phyloP scores from a whole-genome alignment of 495 filamentous ascomycete genomes.

The Lasiosphaeris hirsuta region DNA sequence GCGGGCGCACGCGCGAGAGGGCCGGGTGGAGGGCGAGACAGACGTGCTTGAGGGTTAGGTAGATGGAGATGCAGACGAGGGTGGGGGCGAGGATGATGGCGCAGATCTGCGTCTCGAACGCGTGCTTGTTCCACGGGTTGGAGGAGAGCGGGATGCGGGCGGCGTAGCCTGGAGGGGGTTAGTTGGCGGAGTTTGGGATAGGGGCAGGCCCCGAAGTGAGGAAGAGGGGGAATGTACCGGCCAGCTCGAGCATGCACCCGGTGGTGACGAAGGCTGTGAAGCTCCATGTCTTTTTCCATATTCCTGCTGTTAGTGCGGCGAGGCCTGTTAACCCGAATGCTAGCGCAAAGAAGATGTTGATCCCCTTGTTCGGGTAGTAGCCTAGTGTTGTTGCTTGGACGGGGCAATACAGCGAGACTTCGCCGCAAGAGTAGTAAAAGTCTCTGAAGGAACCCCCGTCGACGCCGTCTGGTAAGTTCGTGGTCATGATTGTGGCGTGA shows the following conservation, averaged over 20 bases:
- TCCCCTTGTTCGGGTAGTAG: conserved; percentile 62
- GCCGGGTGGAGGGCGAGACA: conserved; percentile 52
- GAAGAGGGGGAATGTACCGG: conserved; percentile 29
- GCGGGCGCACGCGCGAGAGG: conserved; percentile 54
- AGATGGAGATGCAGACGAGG: conserved; percentile 62
- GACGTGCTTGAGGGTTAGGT: conserved; percentile 65
- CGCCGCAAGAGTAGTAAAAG: conserved; percentile 42
- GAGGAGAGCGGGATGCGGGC: conserved; percentile 55
- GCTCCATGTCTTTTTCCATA: conserved; percentile 60
- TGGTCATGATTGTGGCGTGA: neutral
- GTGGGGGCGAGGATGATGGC: conserved; percentile 65
- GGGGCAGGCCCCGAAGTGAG: no score
- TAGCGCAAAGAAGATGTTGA: conserved; percentile 58
- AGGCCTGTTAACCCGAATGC: conserved; percentile 51
- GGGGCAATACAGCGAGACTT: conserved; percentile 51
- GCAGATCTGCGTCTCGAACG: conserved; percentile 66
- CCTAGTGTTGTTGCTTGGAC: conserved; percentile 62
- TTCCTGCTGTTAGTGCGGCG: conserved; percentile 46
- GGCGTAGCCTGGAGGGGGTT: conserved; percentile 47
- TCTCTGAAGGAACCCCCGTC: conserved; percentile 14
- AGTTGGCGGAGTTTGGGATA: neutral
- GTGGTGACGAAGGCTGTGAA: conserved; percentile 51
- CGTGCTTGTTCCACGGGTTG: conserved; percentile 58
- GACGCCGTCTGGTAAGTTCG: neutral
- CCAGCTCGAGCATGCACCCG: conserved; percentile 43